Conservation (phyloP, 306 rosid genomes). For the Psophocarpus tetragonolobus region DNA sequence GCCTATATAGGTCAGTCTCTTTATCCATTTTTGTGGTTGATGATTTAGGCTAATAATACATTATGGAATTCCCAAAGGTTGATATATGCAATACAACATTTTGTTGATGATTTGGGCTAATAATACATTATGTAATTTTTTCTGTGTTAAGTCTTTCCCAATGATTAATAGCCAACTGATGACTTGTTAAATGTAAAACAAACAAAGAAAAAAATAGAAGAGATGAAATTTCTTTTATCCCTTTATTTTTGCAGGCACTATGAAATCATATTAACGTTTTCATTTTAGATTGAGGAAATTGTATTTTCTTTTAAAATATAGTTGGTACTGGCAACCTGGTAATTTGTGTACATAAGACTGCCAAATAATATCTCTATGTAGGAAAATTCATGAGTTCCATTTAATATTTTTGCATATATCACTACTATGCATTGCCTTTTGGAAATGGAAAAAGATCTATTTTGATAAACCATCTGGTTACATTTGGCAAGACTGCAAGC, state of each 20-base stretch:
- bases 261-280: background rate
- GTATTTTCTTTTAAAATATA: background rate
- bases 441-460: background rate
- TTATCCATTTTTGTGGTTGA: background rate
- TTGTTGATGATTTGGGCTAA: constrained; percentile 19
- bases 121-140: constrained; percentile 12
- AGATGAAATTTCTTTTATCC: background rate
- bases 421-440: background rate
- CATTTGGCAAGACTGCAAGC: background rate
- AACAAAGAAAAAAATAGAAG: background rate
- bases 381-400: background rate
- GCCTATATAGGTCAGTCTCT: constrained; percentile 77
- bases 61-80: background rate
- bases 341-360: background rate
- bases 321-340: background rate
- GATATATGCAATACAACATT: background rate
- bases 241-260: background rate
- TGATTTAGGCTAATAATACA: constrained; percentile 17
- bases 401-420: background rate
- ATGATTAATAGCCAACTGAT: background rate
- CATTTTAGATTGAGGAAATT: background rate
- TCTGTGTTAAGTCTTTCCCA: background rate
- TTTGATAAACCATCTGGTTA: background rate
- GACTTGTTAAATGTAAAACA: background rate
- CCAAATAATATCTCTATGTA: background rate